Conservation (phyloP, 208 protist genomes). For the Leishmania gerbilli region DNA sequence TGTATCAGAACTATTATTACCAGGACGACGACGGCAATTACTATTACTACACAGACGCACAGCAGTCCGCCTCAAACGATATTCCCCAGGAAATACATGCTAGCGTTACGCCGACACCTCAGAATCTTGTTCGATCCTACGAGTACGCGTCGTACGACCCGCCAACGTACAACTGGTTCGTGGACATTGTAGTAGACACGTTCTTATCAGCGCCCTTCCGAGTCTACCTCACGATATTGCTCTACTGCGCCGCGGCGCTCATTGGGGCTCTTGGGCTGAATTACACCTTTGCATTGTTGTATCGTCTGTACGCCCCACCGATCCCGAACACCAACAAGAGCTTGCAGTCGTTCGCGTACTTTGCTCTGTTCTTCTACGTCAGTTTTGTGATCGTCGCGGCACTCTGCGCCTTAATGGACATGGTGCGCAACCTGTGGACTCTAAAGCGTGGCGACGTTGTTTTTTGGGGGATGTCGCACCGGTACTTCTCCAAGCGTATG, state of each 20-base stretch:
- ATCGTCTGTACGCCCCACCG: slow-evolving; percentile 62
- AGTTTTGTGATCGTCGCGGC: slow-evolving; percentile 66
- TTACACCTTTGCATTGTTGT: slow-evolving; percentile 78
- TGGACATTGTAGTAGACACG: slow-evolving; percentile 74
- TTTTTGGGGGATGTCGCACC: slow-evolving; percentile 82
- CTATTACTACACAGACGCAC: slow-evolving; percentile 61
- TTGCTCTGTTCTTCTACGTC: slow-evolving; percentile 80
- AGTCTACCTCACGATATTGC: slow-evolving; percentile 78
- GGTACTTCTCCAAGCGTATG: slow-evolving; percentile 49
- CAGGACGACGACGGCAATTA: slow-evolving; percentile 75
- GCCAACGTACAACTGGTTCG: slow-evolving; percentile 66
- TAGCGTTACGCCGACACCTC: slow-evolving; percentile 18
- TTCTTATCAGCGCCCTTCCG: slow-evolving; percentile 73
- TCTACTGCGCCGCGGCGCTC: slow-evolving; percentile 68
- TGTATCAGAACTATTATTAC: slow-evolving; percentile 79
- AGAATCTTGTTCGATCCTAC: slow-evolving; percentile 58
- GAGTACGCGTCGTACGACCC: slow-evolving; percentile 84
- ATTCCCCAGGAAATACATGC: slow-evolving; percentile 26
- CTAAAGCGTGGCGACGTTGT: slow-evolving; percentile 54
- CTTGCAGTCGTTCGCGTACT: slow-evolving; percentile 63
- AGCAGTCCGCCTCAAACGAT: slow-evolving; percentile 29
- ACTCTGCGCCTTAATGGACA: slow-evolving; percentile 75
- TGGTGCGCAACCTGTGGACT: slow-evolving; percentile 68
- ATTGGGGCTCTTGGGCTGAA: slow-evolving; percentile 57
- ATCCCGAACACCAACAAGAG: slow-evolving; percentile 28